Conservation (phyloP, 768 basidiomycete species). For the Suillus ampliporus region DNA sequence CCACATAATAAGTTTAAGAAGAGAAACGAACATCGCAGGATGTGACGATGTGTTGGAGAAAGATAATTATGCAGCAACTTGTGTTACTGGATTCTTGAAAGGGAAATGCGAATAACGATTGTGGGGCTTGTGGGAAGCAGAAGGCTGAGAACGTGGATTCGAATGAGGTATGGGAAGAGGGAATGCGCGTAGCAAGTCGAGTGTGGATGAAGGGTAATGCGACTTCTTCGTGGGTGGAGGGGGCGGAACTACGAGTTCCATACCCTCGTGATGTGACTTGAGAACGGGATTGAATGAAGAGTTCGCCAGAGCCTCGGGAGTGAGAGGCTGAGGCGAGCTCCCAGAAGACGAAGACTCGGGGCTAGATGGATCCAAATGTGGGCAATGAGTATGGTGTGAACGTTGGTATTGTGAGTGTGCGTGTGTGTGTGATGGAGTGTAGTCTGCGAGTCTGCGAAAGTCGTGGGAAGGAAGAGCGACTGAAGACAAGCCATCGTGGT, state of each 20-base stretch:
- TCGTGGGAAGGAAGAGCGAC: slow-evolving; percentile 32
- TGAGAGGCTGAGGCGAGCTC: slow-evolving; percentile 40
- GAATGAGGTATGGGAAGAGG: slow-evolving; percentile 48
- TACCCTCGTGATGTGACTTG: slow-evolving; percentile 35
- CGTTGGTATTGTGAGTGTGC: slow-evolving; percentile 23
- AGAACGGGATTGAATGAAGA: slow-evolving; percentile 25
- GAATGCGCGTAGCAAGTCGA: slow-evolving; percentile 54
- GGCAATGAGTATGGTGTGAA: slow-evolving; percentile 35
- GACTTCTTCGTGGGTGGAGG: slow-evolving; percentile 31
- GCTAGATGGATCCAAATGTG: slow-evolving; percentile 50
- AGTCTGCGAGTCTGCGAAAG: slow-evolving; percentile 32
- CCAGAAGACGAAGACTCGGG: slow-evolving; percentile 44
- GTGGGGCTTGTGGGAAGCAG: slow-evolving; percentile 31
- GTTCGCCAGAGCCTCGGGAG: slow-evolving; percentile 32
- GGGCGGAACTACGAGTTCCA: slow-evolving; percentile 30
- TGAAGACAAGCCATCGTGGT: slow-evolving; percentile 43
- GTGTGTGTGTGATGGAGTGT: slow-evolving; percentile 21
- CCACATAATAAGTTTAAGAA: slow-evolving; percentile 25
- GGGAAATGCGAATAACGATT: slow-evolving; percentile 31
- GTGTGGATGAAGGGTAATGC: slow-evolving; percentile 35
- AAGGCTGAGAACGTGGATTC: slow-evolving; percentile 21
- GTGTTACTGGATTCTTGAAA: slow-evolving; percentile 21
- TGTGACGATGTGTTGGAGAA: not conserved
- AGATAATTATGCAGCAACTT: slow-evolving; percentile 29
- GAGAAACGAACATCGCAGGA: not conserved